Evolutionary conservation across 805 yeast genomes (phyloP), one percentile per base, ranked within the genome.

Genomic region (Pichia scutulata): DNA sequence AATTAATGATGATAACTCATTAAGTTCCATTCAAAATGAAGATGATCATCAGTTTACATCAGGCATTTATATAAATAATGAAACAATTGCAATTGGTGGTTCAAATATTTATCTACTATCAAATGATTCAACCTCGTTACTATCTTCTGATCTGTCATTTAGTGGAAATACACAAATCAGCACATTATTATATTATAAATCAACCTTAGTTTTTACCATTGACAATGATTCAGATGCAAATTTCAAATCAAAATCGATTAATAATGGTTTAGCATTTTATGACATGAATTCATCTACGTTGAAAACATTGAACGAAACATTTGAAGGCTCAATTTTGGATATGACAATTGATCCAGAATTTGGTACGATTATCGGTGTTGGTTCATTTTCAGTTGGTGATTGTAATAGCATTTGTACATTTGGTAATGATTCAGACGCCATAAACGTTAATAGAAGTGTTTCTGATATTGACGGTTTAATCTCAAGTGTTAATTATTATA

Each of bases 351-450:
- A 69, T 33, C 71, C 74, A 30, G 70, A 69, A 23, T 67, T 65
- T 26, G 69, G 72, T 26, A 57, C 71, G 19, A 66, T 89, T 25
- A 70, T 82, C 28, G 86, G 86, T 13, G 96, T 86, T 39, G 97
- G 97, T 23, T 71, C 76, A 41, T 89, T 86, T 61, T 75, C 72
- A 21, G 47, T 54, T 37, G 47, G 49, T 18, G 52, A 54, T 6
- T 89, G 96, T 65, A 63, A 71, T 2, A 75, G 79, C 1, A 65
- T 90, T 37, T 89, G 97, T 63, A 67, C 83, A 36, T 87, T 78
- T 61, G 51, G 37, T 2, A 82, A 83, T 57, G 63, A 80, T 53
- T 61, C 66, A 4, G 44, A 46, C 4, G 14, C 13, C 2, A 23
- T 55, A 3, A 46, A 37, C 6, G 42, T 53, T 14, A 70, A 72